Evolutionary conservation across 2,329 filamentous ascomycete species (phyloP).

Genomic region (Aspergillus neotritici): DNA sequence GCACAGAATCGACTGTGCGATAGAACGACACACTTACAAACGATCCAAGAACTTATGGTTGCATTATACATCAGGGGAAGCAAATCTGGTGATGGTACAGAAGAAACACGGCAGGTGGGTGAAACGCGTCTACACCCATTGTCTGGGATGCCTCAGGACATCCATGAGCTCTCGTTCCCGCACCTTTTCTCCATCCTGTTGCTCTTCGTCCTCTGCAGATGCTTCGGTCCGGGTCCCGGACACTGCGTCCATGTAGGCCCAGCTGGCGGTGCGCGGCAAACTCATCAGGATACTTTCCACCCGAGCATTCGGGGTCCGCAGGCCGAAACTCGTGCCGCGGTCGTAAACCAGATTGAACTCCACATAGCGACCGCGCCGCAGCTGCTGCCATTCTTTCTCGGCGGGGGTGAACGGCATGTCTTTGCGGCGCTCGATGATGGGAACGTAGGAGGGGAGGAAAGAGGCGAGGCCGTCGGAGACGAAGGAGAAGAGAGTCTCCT

Average conservation of each 20-base stretch:
- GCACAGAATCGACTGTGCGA: too few species aligned
- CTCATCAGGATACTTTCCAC: constrained; percentile 98
- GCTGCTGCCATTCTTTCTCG: constrained; percentile 95
- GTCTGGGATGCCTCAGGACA: constrained; percentile 56
- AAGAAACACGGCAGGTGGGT: too few species aligned
- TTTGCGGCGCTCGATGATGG: constrained; percentile 81
- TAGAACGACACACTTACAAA: too few species aligned
- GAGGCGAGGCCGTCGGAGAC: constrained; percentile 76
- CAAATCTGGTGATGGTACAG: too few species aligned
- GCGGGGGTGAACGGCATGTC: constrained; percentile 81
- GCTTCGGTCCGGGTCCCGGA: constrained; percentile 40
- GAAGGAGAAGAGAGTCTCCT: constrained; percentile 85
- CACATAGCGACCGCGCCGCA: constrained; percentile 89
- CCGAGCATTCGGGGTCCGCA: constrained; percentile 84
- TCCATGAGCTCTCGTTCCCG: constrained; percentile 73
- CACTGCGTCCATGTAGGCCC: constrained; percentile 83
- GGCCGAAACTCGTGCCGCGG: constrained; percentile 85
- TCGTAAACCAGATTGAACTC: constrained; percentile 99
- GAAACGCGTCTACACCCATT: constrained; percentile 49
- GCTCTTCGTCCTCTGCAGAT: constrained; percentile 46
- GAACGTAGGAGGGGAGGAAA: constrained; percentile 85
- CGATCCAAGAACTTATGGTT: not conserved
- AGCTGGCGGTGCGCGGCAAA: constrained; percentile 82
- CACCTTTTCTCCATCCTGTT: constrained; percentile 28
- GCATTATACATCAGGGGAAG: not conserved